Evolutionary conservation across 805 yeast genomes (phyloP), one percentile per base, ranked within the genome.

Genomic region (Clavispora carvajalis): DNA sequence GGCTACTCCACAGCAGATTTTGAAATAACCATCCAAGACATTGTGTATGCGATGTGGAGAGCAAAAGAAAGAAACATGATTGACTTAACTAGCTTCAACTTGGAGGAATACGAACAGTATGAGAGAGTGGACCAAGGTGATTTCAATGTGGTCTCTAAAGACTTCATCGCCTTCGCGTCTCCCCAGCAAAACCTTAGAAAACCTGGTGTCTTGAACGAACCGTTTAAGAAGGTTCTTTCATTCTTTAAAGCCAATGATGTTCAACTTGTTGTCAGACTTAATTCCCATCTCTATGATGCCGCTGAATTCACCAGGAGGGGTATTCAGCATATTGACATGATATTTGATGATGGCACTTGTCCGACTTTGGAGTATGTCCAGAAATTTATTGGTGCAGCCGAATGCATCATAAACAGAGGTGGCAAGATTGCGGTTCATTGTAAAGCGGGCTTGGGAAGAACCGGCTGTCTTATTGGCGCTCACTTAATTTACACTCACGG

Each of bases 381-480:
- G 52, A 85, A 86, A 52, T 93, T 93, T 54, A 78, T 93, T 47
- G 99, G 98, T 12, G 96, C 95, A 0, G 93, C 96, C 1, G 96
- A 91, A 56, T 84, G 95, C 25, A 79, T 88, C 8, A 87, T 91
- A 41, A 75, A 77, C 30, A 76, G 80, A 38, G 93, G 95, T 10
- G 97, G 96, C 15, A 89, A 89, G 58, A 83, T 93, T 46, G 99
- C 99, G 2, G 98, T 93, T n/a, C 99, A 93, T 62, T 93, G 99
- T 71, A 91, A 93, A 59, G 99, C 99, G 5, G 99, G 99, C 4
- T 71, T 93, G 43, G 99, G 99, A 10, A 77, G 99, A 69, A 93
- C 99, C 0, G 99, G 99, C 15, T 93, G 99, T 65, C 74, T 93
- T 37, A 93, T 93, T 49, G 99, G 99, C 6, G 99, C 99, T 0